Conservation (phyloP, 768 basidiomycete species). For the Lactarius vividus region DNA sequence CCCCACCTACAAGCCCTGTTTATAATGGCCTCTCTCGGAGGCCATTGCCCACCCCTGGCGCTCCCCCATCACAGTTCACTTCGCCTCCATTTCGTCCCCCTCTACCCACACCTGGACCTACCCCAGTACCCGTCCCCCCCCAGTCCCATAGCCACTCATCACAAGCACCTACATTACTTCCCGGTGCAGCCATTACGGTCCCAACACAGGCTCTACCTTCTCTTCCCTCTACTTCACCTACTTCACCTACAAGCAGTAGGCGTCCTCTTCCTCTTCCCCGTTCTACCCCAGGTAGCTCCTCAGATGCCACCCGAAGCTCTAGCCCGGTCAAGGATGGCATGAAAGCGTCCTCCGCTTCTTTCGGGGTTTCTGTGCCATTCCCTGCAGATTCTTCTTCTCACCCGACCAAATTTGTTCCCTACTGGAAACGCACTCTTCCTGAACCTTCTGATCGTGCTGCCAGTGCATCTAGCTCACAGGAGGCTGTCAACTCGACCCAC, state of each 20-base stretch:
- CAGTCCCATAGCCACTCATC: constrained; percentile 5
- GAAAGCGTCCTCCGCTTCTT: constrained; percentile 6
- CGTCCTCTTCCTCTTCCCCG: constrained; percentile 27
- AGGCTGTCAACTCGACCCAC: constrained; percentile 12
- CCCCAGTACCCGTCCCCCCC: constrained; percentile 21
- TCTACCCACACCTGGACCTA: constrained; percentile 28
- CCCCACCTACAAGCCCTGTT: constrained; percentile 26
- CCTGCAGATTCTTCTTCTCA: neutral
- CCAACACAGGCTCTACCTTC: constrained; percentile 9
- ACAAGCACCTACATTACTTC: constrained; percentile 10
- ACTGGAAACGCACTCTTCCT: constrained; percentile 29
- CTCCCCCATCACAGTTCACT: constrained; percentile 11
- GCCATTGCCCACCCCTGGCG: constrained; percentile 28
- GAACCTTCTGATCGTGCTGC: constrained; percentile 23
- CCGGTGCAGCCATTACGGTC: neutral
- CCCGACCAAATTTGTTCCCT: constrained; percentile 25
- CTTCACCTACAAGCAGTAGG: constrained; percentile 22
- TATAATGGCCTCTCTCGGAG: constrained; percentile 21
- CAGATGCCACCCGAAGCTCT: constrained; percentile 18
- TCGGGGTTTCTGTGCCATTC: neutral
- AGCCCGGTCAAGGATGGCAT: constrained; percentile 25
- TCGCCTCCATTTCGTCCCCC: constrained; percentile 20
- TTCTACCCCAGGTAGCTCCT: neutral
- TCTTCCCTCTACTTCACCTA: constrained; percentile 20
- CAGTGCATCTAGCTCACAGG: constrained; percentile 14